phyloP scores from a whole-genome alignment of 345 rosid species.

The Psidium guajava region DNA sequence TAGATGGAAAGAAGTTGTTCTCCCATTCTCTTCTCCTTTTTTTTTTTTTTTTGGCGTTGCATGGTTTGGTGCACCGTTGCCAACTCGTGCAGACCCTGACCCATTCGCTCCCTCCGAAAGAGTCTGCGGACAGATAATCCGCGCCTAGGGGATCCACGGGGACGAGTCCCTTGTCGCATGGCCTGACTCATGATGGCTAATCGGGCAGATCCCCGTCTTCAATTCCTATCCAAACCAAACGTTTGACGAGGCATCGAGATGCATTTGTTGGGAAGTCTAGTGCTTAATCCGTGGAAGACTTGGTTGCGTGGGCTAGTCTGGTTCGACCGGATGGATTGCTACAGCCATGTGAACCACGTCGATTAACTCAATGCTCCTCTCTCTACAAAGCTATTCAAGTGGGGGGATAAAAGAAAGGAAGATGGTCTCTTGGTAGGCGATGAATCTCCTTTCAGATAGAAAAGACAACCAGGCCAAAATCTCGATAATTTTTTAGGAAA shows the following conservation, averaged over 20 bases:
- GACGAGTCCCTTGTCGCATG: too few relatives aligned
- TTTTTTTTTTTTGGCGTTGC: neutral
- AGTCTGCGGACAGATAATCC: too few relatives aligned
- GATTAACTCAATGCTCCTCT: accelerated
- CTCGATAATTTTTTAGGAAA: accelerated
- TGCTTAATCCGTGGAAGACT: neutral
- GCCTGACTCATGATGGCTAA: too few relatives aligned
- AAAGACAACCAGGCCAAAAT: neutral
- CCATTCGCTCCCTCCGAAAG: too few relatives aligned
- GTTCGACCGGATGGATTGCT: accelerated
- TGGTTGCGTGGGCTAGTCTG: accelerated
- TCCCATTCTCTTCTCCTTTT: neutral
- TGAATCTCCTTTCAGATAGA: neutral
- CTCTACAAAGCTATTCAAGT: neutral
- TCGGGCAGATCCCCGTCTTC: too few relatives aligned
- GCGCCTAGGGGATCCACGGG: too few relatives aligned
- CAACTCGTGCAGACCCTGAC: neutral
- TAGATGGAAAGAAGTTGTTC: neutral
- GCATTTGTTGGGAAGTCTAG: neutral
- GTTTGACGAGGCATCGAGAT: neutral
- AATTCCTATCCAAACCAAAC: neutral
- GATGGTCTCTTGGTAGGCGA: neutral
- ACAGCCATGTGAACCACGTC: accelerated
- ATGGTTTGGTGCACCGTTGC: neutral
- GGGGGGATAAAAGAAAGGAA: too few relatives aligned